A percentile compares a stretch with the other conserved stretches of the same genome.
phyloP scores from a whole-genome alignment of 1,284 basidiomycete genomes.

The Apiotrichum gamsii region DNA sequence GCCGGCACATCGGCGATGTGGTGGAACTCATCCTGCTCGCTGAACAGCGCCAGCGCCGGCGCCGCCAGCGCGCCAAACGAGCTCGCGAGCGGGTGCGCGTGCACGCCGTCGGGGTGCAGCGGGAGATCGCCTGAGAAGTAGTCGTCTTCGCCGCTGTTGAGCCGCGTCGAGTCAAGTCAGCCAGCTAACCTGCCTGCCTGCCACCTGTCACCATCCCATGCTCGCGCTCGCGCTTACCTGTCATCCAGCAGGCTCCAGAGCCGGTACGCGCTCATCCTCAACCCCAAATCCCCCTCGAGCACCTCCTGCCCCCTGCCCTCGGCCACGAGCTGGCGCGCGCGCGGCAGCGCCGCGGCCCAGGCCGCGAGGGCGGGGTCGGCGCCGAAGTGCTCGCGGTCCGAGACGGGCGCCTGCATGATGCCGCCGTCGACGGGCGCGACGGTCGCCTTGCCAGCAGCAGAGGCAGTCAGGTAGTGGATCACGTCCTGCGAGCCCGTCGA shows the following conservation, averaged over 20 bases:
- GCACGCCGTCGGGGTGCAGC: conserved; percentile 11
- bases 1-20: conserved; percentile 11
- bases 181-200: not conserved
- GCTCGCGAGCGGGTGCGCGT: conserved; percentile 35
- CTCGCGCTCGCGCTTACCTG: not conserved
- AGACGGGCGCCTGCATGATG: conserved; percentile 47
- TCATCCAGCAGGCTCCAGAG: conserved; percentile 27
- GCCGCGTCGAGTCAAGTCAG: not conserved
- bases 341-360: conserved; percentile 18
- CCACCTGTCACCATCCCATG: not conserved
- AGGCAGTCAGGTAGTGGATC: conserved; percentile 39
- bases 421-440: conserved; percentile 31
- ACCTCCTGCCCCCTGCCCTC: conserved; percentile 28
- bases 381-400: conserved; percentile 39
- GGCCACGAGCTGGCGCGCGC: conserved; percentile 27
- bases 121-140: conserved; percentile 46
- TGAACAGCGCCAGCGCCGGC: conserved; percentile 38
- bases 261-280: conserved; percentile 37
- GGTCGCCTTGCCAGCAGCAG: too few relatives aligned
- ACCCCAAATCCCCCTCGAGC: conserved; percentile 23
- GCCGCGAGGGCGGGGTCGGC: conserved; percentile 7
- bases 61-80: conserved; percentile 39
- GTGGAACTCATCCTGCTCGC: conserved; percentile 38
- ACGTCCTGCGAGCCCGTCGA: conserved; percentile 48
- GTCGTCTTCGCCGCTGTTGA: conserved; percentile 45